Evolutionary conservation across 192 early-diverging fungal species (phyloP), one percentile per base, ranked within the genome.

Genomic region (Backusella australiensis): DNA sequence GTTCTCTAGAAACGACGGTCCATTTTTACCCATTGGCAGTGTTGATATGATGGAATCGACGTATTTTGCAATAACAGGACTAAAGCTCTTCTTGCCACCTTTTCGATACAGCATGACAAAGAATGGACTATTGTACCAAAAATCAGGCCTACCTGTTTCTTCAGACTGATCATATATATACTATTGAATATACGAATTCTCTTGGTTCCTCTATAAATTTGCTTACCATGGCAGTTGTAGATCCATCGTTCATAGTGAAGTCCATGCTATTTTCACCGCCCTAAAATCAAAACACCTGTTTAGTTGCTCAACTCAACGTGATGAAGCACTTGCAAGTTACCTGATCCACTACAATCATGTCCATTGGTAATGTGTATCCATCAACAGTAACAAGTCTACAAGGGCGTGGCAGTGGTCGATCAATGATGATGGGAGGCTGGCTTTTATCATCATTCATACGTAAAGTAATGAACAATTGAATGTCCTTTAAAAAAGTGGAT

Each of bases 281-380:
- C 56, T 63, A 63, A 29, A 63, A 63, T 63, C 56, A 23, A 23
- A 29, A 29, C 2, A 56, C n/a, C 19, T 56, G 1, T 26, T 26
- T 23, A 3, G 8, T 59, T 59, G 5, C 26, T 59, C 6, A 1
- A 11, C 11, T 2, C 23, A 63, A 29, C 12, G 11, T 14, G 12
- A 63, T 29, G 0, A 0, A 29, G 9, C 21, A 8, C 21, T 70
- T 41, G 26, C 26, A 44, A 42, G 23, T 70, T 44, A 70, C 69
- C 11, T 70, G n/a, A 5, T 70, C 69, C 11, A 70, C 6, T 21
- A 70, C n/a, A 29, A 39, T 23, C 69, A 70, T 70, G 32, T 42
- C 36, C 38, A 70, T 70, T 15, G 69, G 39, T 39, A 70, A 44
- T 14, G 69, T 70, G 38, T 70, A 70, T 14, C 36, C 23, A 29